phyloP scores from a whole-genome alignment of 495 filamentous ascomycete species.

The Aspergillus nidulans region DNA sequence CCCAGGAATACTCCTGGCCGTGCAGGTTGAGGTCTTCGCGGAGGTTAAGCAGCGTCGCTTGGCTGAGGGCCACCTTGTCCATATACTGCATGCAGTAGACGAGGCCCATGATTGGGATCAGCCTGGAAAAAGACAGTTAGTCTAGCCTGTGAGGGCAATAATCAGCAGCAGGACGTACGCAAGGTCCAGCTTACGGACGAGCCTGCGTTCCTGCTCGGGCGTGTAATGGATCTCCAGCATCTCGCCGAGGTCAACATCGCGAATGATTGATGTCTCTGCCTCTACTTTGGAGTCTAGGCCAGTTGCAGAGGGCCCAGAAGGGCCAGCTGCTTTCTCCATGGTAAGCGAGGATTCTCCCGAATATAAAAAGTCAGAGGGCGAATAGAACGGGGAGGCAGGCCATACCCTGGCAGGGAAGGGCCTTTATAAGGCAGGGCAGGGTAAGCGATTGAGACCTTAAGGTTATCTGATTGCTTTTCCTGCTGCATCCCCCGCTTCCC shows the following conservation, averaged over 20 bases:
- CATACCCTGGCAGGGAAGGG: not conserved
- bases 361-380: no score
- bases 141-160: not conserved
- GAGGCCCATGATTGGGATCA: slow-evolving; percentile 49
- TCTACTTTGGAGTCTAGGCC: slow-evolving; percentile 4
- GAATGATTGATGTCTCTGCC: slow-evolving; percentile 9
- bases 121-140: slow-evolving; percentile 7
- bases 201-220: slow-evolving; percentile 27
- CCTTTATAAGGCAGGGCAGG: not conserved
- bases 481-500: not conserved
- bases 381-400: not conserved
- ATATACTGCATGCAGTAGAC: slow-evolving; percentile 52
- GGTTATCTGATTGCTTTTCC: slow-evolving; percentile 2
- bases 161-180: slow-evolving; percentile 25
- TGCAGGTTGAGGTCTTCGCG: slow-evolving; percentile 37
- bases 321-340: slow-evolving; percentile 11
- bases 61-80: slow-evolving; percentile 55
- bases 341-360: not conserved
- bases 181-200: slow-evolving; percentile 32
- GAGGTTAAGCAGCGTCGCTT: slow-evolving; percentile 48
- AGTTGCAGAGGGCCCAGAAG: not conserved
- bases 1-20: slow-evolving; percentile 45
- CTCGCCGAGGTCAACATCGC: slow-evolving; percentile 34
- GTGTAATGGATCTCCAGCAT: slow-evolving; percentile 29
- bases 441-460: not conserved